phyloP scores from a whole-genome alignment of 306 rosid species.

The Citrullus mucosospermus region DNA sequence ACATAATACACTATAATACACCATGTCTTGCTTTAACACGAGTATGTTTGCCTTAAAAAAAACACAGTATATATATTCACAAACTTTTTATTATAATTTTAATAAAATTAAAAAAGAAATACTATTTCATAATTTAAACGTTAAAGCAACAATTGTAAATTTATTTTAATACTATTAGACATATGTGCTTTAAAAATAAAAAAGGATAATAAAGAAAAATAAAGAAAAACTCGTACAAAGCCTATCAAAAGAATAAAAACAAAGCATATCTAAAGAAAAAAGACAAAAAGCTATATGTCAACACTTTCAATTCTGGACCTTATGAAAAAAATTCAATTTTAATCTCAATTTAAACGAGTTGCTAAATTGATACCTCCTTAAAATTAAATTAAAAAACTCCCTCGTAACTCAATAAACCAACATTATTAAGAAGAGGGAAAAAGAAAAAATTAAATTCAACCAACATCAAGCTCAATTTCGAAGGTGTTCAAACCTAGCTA shows the following conservation, averaged over 20 bases:
- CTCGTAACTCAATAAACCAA: not conserved
- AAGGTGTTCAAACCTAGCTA: not conserved
- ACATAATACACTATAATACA: not conserved
- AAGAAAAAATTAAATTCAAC: not conserved
- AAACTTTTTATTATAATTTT: not conserved
- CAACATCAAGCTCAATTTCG: not conserved
- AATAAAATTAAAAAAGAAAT: too few species aligned
- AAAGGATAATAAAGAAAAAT: not conserved
- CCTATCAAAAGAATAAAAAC: not conserved
- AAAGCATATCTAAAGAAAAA: not conserved
- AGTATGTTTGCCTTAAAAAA: too few species aligned
- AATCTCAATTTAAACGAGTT: not conserved
- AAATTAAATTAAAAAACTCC: not conserved
- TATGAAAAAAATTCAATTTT: not conserved
- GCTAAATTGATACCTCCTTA: not conserved
- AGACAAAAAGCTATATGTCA: not conserved
- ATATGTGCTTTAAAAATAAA: not conserved
- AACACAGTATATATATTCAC: not conserved
- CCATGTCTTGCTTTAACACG: not conserved
- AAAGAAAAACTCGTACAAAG: not conserved
- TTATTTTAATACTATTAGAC: not conserved
- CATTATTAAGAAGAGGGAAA: too few species aligned
- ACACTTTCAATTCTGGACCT: not conserved
- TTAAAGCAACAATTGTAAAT: not conserved
- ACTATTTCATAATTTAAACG: not conserved